phyloP scores from a whole-genome alignment of 257 asterid species.

The Plantago ovata region DNA sequence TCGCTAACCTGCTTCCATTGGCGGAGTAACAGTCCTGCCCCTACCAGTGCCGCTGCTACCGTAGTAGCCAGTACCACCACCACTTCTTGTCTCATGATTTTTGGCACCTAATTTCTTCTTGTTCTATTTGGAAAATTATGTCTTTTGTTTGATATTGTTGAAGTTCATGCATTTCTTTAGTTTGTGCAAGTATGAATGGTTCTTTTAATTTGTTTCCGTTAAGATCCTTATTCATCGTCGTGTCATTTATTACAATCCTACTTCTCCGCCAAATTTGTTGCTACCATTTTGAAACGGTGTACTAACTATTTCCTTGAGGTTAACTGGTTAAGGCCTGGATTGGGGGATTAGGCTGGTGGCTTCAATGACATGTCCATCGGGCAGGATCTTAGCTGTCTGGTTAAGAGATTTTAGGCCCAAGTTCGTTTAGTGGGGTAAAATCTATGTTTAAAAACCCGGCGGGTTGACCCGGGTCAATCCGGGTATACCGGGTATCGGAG shows the following conservation, averaged over 20 bases:
- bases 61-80: conserved; percentile 38
- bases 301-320: too few species aligned
- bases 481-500: too few species aligned
- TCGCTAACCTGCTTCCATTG: conserved; percentile 44
- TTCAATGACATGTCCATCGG: background rate
- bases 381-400: too few species aligned
- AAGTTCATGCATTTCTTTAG: background rate
- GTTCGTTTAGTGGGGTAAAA: background rate
- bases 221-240: conserved; percentile 22
- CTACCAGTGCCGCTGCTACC: conserved; percentile 38
- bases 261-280: conserved; percentile 10
- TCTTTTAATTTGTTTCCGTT: too few species aligned
- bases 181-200: conserved; percentile 19
- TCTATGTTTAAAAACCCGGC: too few species aligned
- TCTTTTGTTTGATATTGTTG: background rate
- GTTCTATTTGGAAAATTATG: background rate
- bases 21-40: conserved; percentile 31
- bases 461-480: too few species aligned
- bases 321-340: too few species aligned
- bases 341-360: background rate
- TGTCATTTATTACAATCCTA: background rate
- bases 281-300: conserved; percentile 4
- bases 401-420: background rate
- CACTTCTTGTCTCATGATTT: conserved; percentile 46
- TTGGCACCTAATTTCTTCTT: background rate